These are phyloP conservation scores for Mycena indigotica DNA, from an alignment of 768 basidiomycete species.

Conservation along the genomic window DNA sequence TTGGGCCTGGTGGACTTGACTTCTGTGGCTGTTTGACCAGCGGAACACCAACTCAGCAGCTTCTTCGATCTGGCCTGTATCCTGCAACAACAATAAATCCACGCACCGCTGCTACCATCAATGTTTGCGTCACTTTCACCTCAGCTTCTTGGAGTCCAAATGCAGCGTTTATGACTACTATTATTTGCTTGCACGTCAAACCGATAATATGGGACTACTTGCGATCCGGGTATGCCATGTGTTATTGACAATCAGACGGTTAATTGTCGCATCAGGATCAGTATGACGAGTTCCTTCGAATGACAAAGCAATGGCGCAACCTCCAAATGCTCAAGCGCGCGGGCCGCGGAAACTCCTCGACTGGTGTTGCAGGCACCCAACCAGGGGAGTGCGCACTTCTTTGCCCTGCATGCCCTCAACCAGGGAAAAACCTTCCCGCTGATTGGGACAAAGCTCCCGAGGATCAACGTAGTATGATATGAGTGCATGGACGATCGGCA, in stretches of 20 bases:
- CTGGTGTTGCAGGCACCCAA: conserved; percentile 18
- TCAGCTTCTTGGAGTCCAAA: conserved; percentile 17
- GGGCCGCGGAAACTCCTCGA: conserved; percentile 21
- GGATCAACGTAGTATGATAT: not conserved
- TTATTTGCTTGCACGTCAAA: conserved; percentile 13
- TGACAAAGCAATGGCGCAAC: conserved; percentile 23
- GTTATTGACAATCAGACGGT: too few relatives aligned
- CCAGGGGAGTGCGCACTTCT: conserved; percentile 26
- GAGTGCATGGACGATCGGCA: not conserved
- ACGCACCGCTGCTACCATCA: conserved; percentile 16
- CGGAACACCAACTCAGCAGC: conserved; percentile 6
- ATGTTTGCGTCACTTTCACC: conserved; percentile 15
- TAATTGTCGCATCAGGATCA: conserved; percentile 27
- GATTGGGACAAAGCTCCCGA: conserved; percentile 23
- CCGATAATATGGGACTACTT: conserved; percentile 16
- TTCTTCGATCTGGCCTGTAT: conserved; percentile 16
- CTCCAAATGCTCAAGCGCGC: conserved; percentile 25
- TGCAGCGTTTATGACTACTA: conserved; percentile 25
- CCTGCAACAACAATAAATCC: conserved; percentile 20
- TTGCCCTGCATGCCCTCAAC: conserved; percentile 34
- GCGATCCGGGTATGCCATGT: conserved; percentile 1
- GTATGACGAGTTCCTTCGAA: conserved; percentile 22
- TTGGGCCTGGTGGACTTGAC: conserved; percentile 18
- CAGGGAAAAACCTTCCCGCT: conserved; percentile 26
- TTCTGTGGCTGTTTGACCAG: conserved; percentile 18